phyloP scores from a whole-genome alignment of 176 grass and related monocot genomes.

The bread wheat (Triticum aestivum) region DNA sequence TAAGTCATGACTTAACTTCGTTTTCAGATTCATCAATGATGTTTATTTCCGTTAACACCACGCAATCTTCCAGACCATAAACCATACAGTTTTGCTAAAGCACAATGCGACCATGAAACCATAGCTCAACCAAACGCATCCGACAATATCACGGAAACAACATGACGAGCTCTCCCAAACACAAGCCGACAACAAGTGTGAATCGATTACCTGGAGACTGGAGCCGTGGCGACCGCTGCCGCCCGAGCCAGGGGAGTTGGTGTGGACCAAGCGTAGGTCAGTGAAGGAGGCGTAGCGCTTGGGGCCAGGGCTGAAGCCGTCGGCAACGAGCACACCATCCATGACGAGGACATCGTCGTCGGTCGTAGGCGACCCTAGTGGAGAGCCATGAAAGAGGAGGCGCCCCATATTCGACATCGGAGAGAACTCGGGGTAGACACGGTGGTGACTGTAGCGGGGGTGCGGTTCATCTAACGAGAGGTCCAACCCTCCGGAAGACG shows the following conservation, averaged over 20 bases:
- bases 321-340: conserved; percentile 50
- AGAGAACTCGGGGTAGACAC: neutral
- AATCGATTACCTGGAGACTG: conserved; percentile 27
- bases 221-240: neutral
- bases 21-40: neutral
- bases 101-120: neutral
- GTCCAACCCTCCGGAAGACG: neutral
- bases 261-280: neutral
- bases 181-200: neutral
- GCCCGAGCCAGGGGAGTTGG: neutral
- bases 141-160: neutral
- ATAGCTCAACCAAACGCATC: neutral
- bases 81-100: no score
- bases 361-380: neutral
- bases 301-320: neutral
- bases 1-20: neutral
- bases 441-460: neutral
- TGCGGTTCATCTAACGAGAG: neutral
- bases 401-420: neutral
- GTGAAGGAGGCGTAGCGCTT: neutral
- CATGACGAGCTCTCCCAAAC: conserved; percentile 9
- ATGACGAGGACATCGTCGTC: conserved; percentile 47
- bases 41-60: neutral
- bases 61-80: neutral
- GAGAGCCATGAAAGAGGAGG: conserved; percentile 6